A percentile compares a stretch with the other conserved stretches of the same genome.
phyloP scores from a whole-genome alignment of 2,329 filamentous ascomycete genomes.

The Knufia fluminis region DNA sequence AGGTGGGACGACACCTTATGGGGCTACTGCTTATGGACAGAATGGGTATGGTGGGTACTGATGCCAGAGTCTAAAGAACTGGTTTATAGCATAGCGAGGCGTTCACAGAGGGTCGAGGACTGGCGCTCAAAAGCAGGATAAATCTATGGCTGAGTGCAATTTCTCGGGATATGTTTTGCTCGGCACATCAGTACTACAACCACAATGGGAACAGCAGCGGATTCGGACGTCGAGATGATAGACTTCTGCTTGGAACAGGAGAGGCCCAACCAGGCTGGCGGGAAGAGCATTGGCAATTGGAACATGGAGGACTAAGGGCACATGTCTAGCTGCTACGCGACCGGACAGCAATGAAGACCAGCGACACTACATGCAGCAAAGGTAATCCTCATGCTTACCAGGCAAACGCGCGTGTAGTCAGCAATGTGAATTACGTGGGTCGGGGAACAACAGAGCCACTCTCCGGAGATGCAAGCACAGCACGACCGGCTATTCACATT shows the following conservation, averaged over 20 bases:
- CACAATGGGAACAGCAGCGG: too few species aligned
- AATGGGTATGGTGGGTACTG: constrained; percentile 27
- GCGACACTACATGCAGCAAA: background rate
- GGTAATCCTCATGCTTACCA: background rate
- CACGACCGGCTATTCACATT: too few species aligned
- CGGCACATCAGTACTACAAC: background rate
- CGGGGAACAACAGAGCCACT: background rate
- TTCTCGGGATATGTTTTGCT: background rate
- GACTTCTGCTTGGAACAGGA: too few species aligned
- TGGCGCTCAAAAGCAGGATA: background rate
- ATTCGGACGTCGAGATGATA: too few species aligned
- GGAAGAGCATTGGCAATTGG: too few species aligned
- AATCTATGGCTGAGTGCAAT: background rate
- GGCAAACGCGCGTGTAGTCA: background rate
- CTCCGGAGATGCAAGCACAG: background rate
- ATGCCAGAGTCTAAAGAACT: background rate
- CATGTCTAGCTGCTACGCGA: too few species aligned
- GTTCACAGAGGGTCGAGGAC: background rate
- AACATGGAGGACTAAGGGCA: too few species aligned
- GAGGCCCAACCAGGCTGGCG: too few species aligned
- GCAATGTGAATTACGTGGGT: background rate
- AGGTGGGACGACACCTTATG: constrained; percentile 48
- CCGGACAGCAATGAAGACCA: background rate
- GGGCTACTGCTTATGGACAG: constrained; percentile 54
- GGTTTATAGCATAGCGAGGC: constrained; percentile 5